Conservation (phyloP, 768 basidiomycete genomes). For the Hygrocybe punicea region DNA sequence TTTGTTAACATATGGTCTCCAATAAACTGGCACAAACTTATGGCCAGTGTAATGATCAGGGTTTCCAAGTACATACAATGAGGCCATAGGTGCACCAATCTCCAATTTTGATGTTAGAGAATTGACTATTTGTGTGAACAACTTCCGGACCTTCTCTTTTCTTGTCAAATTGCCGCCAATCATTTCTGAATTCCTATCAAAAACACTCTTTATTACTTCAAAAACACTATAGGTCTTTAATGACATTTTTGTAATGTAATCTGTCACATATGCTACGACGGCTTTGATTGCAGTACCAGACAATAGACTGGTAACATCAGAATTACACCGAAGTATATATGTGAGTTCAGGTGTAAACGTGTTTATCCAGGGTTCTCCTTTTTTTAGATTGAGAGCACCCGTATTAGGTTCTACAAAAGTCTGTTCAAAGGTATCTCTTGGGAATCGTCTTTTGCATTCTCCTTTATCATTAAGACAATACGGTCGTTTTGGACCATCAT, state of each 20-base stretch:
- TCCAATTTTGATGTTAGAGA: constrained; percentile 27
- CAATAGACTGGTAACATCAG: constrained; percentile 33
- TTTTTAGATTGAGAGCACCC: constrained; percentile 28
- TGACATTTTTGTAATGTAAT: constrained; percentile 36
- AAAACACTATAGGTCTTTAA: constrained; percentile 37
- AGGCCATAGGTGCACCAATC: constrained; percentile 30
- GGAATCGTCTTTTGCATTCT: constrained; percentile 35
- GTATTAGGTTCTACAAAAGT: constrained; percentile 27
- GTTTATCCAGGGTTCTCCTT: constrained; percentile 35
- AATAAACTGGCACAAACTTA: constrained; percentile 21
- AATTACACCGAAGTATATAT: constrained; percentile 34
- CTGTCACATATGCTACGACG: constrained; percentile 33
- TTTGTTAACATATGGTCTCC: constrained; percentile 16
- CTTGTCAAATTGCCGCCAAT: constrained; percentile 4
- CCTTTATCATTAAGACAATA: constrained; percentile 23
- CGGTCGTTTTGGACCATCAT: constrained; percentile 13
- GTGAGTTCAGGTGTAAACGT: constrained; percentile 26
- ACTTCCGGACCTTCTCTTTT: constrained; percentile 16
- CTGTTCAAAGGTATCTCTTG: constrained; percentile 15
- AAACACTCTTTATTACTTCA: constrained; percentile 24
- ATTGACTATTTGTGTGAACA: constrained; percentile 31
- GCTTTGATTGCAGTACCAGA: constrained; percentile 38
- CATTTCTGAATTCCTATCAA: constrained; percentile 22
- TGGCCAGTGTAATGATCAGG: constrained; percentile 34
- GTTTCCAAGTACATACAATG: constrained; percentile 22